A percentile compares a stretch with the other conserved stretches of the same genome.
phyloP scores from a whole-genome alignment of 768 basidiomycete species.

The Lentinula raphanica region DNA sequence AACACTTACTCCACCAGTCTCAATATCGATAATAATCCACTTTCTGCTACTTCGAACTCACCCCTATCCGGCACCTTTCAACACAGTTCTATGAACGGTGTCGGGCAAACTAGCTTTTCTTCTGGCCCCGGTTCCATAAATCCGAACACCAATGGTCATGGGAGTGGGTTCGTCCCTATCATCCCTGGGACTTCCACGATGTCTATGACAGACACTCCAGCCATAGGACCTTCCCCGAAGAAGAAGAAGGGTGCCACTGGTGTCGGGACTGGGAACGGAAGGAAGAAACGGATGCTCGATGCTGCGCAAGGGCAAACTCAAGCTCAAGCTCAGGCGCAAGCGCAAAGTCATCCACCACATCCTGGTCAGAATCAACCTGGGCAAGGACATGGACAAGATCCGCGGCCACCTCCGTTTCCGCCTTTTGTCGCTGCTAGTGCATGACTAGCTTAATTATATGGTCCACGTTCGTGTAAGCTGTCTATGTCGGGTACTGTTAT shows the following conservation, averaged over 20 bases:
- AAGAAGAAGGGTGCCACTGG: slow-evolving; percentile 40
- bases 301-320: slow-evolving; percentile 12
- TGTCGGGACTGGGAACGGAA: slow-evolving; percentile 39
- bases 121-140: slow-evolving; percentile 17
- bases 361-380: background rate
- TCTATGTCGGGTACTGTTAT: background rate
- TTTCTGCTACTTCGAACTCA: background rate
- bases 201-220: background rate
- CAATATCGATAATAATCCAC: background rate
- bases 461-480: background rate
- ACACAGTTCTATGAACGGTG: background rate
- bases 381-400: slow-evolving; percentile 8
- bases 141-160: slow-evolving; percentile 7
- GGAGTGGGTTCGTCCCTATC: slow-evolving; percentile 10
- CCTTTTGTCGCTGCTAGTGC: slow-evolving; percentile 31
- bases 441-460: slow-evolving; percentile 9
- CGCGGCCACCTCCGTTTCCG: slow-evolving; percentile 19
- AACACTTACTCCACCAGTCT: background rate
- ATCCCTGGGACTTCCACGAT: background rate
- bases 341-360: background rate
- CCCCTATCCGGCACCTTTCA: slow-evolving; percentile 2
- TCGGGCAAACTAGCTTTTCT: slow-evolving; percentile 10
- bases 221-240: slow-evolving; percentile 29
- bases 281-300: slow-evolving; percentile 30
- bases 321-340: slow-evolving; percentile 5